phyloP scores from a whole-genome alignment of 192 early-diverging fungal genomes.

The Mortierella antarctica region DNA sequence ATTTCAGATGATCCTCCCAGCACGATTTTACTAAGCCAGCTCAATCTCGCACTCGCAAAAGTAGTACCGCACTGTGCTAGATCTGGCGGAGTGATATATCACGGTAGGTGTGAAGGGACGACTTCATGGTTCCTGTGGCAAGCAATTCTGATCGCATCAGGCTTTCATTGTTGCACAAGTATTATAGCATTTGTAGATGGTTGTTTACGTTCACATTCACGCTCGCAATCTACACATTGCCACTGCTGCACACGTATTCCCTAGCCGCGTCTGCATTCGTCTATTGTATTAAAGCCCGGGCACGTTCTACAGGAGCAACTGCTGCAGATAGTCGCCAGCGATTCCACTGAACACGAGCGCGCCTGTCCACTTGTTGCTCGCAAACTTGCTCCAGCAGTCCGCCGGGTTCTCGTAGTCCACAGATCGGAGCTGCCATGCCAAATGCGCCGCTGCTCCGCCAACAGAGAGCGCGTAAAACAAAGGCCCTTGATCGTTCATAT shows the following conservation, averaged over 20 bases:
- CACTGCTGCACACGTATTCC: too few species aligned
- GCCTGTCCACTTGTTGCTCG: slow-evolving; percentile 84
- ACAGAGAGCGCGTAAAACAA: slow-evolving; percentile 81
- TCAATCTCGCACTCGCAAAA: too few species aligned
- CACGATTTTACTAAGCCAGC: too few species aligned
- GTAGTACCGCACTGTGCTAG: too few species aligned
- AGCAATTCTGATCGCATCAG: too few species aligned
- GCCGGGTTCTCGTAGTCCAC: slow-evolving; percentile 73
- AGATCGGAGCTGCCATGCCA: slow-evolving; percentile 83
- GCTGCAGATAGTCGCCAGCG: slow-evolving; percentile 63
- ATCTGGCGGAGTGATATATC: too few species aligned
- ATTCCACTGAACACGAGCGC: slow-evolving; percentile 80
- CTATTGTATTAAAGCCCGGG: background rate
- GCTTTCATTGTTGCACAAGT: background rate
- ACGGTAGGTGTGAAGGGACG: too few species aligned
- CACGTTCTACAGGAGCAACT: slow-evolving; percentile 10
- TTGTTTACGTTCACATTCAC: too few species aligned
- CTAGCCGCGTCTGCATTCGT: background rate
- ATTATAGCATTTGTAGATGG: background rate
- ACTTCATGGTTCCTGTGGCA: too few species aligned
- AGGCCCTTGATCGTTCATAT: slow-evolving; percentile 80
- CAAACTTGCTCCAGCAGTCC: slow-evolving; percentile 83
- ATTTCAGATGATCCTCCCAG: too few species aligned
- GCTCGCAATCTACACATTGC: too few species aligned
- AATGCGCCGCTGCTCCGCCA: slow-evolving; percentile 77